Percentiles rank a stretch among this genome's conserved stretches.
These are phyloP conservation scores for Tylopilus intermedius DNA, from an alignment of 768 basidiomycete species.

Conservation along the genomic window DNA sequence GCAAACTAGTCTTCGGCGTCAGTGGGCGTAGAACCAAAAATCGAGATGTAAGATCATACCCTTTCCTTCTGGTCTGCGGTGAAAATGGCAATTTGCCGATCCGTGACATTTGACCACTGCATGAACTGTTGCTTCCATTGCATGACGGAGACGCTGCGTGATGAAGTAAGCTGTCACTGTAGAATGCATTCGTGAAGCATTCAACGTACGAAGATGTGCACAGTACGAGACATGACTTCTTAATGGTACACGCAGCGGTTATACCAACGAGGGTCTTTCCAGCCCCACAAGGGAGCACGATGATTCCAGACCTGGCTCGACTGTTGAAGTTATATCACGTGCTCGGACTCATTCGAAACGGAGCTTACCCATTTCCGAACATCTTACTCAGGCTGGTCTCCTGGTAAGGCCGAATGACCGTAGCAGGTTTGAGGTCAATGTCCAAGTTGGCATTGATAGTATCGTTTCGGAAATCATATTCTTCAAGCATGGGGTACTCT, in stretches of 20 bases:
- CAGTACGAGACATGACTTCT: slow-evolving; percentile 95
- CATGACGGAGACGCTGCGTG: slow-evolving; percentile 79
- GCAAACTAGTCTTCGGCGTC: slow-evolving; percentile 60
- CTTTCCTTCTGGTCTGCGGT: slow-evolving; percentile 98
- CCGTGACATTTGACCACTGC: slow-evolving; percentile 97
- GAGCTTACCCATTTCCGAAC: slow-evolving; percentile 92
- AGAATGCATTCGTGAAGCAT: neutral
- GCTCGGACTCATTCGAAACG: neutral
- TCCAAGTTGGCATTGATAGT: slow-evolving; percentile 94
- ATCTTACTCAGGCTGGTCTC: slow-evolving; percentile 98
- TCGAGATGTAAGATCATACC: slow-evolving; percentile 37
- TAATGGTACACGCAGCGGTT: slow-evolving; percentile 98
- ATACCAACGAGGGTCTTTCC: slow-evolving; percentile 99
- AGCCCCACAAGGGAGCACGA: slow-evolving; percentile 96
- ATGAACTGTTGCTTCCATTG: slow-evolving; percentile 99
- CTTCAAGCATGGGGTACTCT: slow-evolving; percentile 97
- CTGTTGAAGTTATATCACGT: slow-evolving; percentile 36
- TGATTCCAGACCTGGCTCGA: slow-evolving; percentile 95
- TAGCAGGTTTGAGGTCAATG: slow-evolving; percentile 97
- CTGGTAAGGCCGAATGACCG: slow-evolving; percentile 96
- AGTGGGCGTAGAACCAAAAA: neutral
- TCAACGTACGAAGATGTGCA: slow-evolving; percentile 91
- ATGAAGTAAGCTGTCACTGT: slow-evolving; percentile 6
- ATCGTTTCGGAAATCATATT: slow-evolving; percentile 98
- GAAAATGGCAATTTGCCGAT: slow-evolving; percentile 94